phyloP scores from a whole-genome alignment of 768 basidiomycete genomes.

The Vishniacozyma victoriae region DNA sequence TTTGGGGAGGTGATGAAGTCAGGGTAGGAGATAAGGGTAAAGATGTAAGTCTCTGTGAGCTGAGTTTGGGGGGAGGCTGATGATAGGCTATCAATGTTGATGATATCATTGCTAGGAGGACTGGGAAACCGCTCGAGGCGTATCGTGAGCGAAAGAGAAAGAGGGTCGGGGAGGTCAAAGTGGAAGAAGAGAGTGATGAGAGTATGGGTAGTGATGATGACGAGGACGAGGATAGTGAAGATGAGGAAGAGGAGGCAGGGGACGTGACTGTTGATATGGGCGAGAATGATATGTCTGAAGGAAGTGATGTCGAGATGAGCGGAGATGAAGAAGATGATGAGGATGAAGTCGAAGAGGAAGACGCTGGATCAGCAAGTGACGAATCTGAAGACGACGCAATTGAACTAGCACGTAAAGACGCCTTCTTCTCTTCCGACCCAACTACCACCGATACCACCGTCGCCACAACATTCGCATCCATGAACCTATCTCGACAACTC shows the following conservation, averaged over 20 bases:
- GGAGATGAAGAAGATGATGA: conserved; percentile 36
- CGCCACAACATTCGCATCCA: conserved; percentile 69
- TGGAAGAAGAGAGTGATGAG: conserved; percentile 28
- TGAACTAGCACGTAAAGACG: conserved; percentile 68
- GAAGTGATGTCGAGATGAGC: conserved; percentile 40
- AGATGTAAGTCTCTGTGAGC: conserved; percentile 5
- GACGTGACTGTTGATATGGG: conserved; percentile 21
- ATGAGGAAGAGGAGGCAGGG: conserved; percentile 46
- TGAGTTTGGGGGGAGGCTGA: not conserved
- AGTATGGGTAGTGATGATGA: conserved; percentile 24
- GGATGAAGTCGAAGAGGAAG: conserved; percentile 36
- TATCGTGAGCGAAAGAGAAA: conserved; percentile 58
- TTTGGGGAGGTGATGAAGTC: conserved; percentile 57
- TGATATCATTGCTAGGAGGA: conserved; percentile 78
- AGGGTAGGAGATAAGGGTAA: conserved; percentile 56
- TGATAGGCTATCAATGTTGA: conserved; percentile 71
- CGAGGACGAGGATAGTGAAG: conserved; percentile 23
- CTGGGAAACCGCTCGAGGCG: conserved; percentile 48
- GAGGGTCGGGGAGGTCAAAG: conserved; percentile 39
- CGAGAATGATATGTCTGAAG: conserved; percentile 30
- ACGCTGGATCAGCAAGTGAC: conserved; percentile 15
- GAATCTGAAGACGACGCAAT: conserved; percentile 53
- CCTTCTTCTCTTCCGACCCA: conserved; percentile 67
- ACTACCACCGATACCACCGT: conserved; percentile 55
- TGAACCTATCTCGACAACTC: conserved; percentile 93